Evolutionary conservation across 1,284 basidiomycete species (phyloP).

Genomic region (Volvariella surrecta): DNA sequence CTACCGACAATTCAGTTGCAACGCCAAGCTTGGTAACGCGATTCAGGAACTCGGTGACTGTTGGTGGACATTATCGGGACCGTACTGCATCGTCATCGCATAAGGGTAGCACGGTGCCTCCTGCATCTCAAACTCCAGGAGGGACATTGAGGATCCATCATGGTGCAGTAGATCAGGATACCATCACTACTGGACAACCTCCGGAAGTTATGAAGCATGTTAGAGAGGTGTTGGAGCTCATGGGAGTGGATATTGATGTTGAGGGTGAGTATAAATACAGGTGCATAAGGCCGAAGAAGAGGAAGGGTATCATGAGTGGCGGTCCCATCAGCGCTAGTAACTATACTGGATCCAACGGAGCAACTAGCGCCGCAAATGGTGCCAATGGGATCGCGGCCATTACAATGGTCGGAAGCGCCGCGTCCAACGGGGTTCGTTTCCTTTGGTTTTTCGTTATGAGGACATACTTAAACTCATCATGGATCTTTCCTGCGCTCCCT

Average conservation of each 20-base stretch:
- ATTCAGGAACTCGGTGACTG: constrained; percentile 38
- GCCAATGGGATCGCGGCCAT: constrained; percentile 58
- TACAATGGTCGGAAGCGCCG: constrained; percentile 69
- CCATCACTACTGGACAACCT: constrained; percentile 80
- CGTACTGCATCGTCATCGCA: constrained; percentile 4
- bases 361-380: constrained; percentile 27
- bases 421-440: constrained; percentile 67
- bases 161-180: constrained; percentile 90
- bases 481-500: constrained; percentile 1
- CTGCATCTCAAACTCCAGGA: constrained; percentile 10
- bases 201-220: constrained; percentile 86
- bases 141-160: constrained; percentile 77
- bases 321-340: constrained; percentile 17
- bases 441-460: constrained; percentile 8
- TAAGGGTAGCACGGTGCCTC: constrained; percentile 7
- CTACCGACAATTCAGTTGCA: constrained; percentile 28
- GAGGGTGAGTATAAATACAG: constrained; percentile 88
- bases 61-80: constrained; percentile 20
- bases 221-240: constrained; percentile 68
- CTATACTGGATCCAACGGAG: constrained; percentile 19
- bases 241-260: constrained; percentile 86
- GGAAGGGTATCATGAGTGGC: constrained; percentile 43
- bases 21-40: constrained; percentile 38
- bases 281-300: constrained; percentile 69
- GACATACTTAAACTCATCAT: constrained; percentile 4